A percentile compares a stretch with the other conserved stretches of the same genome.
Evolutionary conservation across 768 basidiomycete genomes (phyloP).

Genomic region (Serendipita indica): DNA sequence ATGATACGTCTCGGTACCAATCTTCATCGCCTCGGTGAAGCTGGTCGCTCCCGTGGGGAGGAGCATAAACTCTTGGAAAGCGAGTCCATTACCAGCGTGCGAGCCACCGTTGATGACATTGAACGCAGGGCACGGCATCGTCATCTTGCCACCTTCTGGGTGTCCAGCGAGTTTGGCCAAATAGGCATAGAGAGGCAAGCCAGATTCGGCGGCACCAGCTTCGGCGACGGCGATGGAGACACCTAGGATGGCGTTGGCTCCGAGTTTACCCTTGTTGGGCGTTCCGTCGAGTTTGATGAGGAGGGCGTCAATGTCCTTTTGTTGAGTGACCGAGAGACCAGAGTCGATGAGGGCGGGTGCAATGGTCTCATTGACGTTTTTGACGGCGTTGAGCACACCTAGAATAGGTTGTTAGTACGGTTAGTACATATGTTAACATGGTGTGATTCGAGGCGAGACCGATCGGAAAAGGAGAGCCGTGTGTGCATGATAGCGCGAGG

Average conservation of each 20-base stretch:
- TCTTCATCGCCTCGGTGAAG: slow-evolving; percentile 97
- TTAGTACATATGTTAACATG: no score
- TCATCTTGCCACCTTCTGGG: slow-evolving; percentile 70
- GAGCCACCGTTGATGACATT: slow-evolving; percentile 99
- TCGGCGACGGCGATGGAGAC: slow-evolving; percentile 91
- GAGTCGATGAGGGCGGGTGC: slow-evolving; percentile 79
- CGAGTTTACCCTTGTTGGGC: slow-evolving; percentile 97
- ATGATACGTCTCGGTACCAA: slow-evolving; percentile 96
- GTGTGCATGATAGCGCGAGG: slow-evolving; percentile 9
- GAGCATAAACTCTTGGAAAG: slow-evolving; percentile 99
- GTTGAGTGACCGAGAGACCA: slow-evolving; percentile 67
- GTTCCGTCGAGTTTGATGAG: slow-evolving; percentile 97
- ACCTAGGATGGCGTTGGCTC: slow-evolving; percentile 98
- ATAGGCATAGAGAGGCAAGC: slow-evolving; percentile 89
- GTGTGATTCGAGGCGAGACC: no score
- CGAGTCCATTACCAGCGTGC: slow-evolving; percentile 98
- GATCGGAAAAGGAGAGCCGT: background rate
- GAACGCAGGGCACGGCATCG: slow-evolving; percentile 86
- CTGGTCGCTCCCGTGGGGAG: slow-evolving; percentile 81
- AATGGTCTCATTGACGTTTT: slow-evolving; percentile 85
- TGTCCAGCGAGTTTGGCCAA: slow-evolving; percentile 91
- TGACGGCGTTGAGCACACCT: slow-evolving; percentile 90
- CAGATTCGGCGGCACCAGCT: slow-evolving; percentile 81
- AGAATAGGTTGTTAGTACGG: background rate
- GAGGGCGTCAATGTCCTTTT: slow-evolving; percentile 95